Percentiles rank a stretch among this genome's conserved stretches.
Evolutionary conservation across 345 rosid species (phyloP).

Genomic region (Kernera saxatilis): DNA sequence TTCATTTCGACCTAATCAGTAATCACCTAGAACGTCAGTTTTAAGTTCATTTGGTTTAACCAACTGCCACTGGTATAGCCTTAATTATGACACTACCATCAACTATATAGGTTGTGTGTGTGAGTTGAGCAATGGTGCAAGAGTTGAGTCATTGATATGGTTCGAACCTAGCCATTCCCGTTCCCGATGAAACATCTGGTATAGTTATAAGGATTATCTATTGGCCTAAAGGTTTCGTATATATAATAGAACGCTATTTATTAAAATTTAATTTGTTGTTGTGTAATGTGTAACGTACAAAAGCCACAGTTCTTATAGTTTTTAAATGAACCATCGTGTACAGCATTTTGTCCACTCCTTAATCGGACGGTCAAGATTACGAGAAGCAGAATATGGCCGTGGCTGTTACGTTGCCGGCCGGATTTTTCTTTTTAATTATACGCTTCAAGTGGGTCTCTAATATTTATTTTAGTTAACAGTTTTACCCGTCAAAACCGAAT

Average conservation of each 20-base stretch:
- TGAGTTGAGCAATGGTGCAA: background rate
- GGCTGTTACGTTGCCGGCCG: conserved; percentile 22
- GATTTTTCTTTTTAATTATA: background rate
- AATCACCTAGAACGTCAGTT: background rate
- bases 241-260: too few relatives aligned
- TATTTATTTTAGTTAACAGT: background rate
- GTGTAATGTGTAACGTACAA: background rate
- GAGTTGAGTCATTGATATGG: background rate
- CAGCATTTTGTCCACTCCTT: conserved; percentile 1
- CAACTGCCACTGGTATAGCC: background rate
- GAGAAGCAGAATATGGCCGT: conserved; percentile 15
- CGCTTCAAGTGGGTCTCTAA: conserved; percentile 21
- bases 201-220: background rate
- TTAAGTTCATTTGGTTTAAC: background rate
- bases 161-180: background rate
- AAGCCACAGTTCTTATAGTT: background rate
- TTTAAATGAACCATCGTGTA: conserved; percentile 8
- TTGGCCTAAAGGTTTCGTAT: background rate
- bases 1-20: background rate
- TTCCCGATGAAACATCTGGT: background rate
- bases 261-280: conserved; percentile 1
- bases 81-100: background rate
- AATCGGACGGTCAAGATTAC: conserved; percentile 18
- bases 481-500: conserved; percentile 27
- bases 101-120: background rate